Conservation (phyloP, 2,329 filamentous ascomycete genomes). For the Venturia carpophila region DNA sequence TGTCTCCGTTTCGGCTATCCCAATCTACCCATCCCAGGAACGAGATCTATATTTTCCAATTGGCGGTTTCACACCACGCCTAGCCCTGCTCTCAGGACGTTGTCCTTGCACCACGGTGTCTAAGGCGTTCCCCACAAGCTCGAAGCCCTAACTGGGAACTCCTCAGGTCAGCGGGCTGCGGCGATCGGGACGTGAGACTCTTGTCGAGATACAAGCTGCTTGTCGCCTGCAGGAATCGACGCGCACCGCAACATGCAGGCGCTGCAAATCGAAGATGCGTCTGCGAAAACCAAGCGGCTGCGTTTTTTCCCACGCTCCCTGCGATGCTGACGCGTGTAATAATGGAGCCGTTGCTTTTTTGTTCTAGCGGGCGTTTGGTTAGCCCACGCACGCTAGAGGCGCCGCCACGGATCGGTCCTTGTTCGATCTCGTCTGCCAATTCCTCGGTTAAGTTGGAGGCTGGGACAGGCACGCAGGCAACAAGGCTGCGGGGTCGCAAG, state of each 20-base stretch:
- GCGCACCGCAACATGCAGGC: not conserved
- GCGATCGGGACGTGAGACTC: not conserved
- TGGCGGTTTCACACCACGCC: not conserved
- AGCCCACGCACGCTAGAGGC: not conserved
- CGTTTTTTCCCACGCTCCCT: not conserved
- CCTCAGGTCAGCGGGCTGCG: not conserved
- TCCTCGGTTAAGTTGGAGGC: conserved; percentile 5
- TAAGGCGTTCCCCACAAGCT: not conserved
- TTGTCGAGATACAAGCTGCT: not conserved
- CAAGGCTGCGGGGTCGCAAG: not conserved
- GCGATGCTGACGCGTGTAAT: not conserved
- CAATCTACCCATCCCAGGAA: conserved; percentile 6
- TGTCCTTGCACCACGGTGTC: not conserved
- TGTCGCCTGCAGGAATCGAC: not conserved
- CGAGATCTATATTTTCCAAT: not conserved
- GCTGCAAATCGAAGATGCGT: not conserved
- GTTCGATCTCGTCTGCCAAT: conserved; percentile 1
- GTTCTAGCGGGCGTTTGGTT: conserved; percentile 8
- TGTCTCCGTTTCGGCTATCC: not conserved
- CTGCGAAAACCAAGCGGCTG: not conserved
- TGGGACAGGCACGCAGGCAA: not conserved
- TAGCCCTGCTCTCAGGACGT: conserved; percentile 6
- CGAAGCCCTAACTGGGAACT: not conserved
- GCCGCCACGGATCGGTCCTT: conserved; percentile 11
- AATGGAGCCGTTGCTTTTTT: not conserved